These are phyloP conservation scores for Ustilago loliicola DNA, from an alignment of 1,284 basidiomycete genomes.

Conservation along the genomic window DNA sequence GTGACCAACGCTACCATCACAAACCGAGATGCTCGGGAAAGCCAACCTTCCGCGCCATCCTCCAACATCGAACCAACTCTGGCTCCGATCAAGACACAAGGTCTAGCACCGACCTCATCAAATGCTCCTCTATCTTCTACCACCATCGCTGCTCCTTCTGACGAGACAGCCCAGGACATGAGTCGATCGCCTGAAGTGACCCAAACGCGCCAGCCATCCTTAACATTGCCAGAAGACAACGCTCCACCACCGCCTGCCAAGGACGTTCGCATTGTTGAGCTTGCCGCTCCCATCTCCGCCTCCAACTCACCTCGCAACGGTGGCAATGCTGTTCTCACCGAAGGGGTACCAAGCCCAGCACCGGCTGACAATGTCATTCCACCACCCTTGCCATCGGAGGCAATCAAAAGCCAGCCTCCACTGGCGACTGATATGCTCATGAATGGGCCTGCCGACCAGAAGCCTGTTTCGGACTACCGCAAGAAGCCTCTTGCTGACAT, in stretches of 20 bases:
- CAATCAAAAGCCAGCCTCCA: constrained; percentile 16
- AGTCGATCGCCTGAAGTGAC: constrained; percentile 30
- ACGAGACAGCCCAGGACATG: constrained; percentile 35
- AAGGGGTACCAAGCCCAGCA: constrained; percentile 2
- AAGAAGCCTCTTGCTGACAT: constrained; percentile 55
- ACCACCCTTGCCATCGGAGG: constrained; percentile 50
- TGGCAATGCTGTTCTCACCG: neutral
- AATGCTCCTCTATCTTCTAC: constrained; percentile 37
- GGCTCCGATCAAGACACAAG: constrained; percentile 40
- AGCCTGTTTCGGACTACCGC: constrained; percentile 61
- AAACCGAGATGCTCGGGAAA: constrained; percentile 6
- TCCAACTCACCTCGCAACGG: constrained; percentile 13
- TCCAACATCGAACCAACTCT: constrained; percentile 11
- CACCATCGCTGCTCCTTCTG: constrained; percentile 36
- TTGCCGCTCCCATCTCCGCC: neutral
- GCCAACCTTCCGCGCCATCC: neutral
- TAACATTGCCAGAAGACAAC: constrained; percentile 7
- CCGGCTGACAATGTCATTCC: constrained; percentile 52
- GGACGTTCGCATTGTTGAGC: constrained; percentile 13
- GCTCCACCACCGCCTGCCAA: constrained; percentile 31
- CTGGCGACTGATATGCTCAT: constrained; percentile 28
- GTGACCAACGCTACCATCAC: neutral
- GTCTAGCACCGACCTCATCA: constrained; percentile 26
- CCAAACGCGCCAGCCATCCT: constrained; percentile 6
- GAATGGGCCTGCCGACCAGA: constrained; percentile 38